These are phyloP conservation scores for Agrocybe chaxingu DNA, from an alignment of 768 basidiomycete genomes.

Conservation along the genomic window DNA sequence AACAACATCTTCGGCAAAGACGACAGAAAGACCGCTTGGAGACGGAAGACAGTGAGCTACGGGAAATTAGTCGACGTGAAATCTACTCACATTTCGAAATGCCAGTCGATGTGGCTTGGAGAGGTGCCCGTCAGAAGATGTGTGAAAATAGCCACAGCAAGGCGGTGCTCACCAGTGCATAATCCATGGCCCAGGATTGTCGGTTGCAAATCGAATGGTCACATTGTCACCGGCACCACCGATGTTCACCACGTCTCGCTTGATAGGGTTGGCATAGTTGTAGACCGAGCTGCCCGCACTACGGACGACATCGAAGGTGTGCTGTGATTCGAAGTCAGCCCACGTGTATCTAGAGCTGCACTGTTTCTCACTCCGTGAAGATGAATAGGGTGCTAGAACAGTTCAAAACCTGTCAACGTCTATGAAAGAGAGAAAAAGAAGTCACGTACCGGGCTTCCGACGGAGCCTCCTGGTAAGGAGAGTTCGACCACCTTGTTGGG, in stretches of 20 bases:
- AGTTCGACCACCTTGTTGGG: constrained; percentile 46
- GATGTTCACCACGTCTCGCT: constrained; percentile 34
- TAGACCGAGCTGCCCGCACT: constrained; percentile 33
- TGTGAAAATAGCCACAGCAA: background rate
- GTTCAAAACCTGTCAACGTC: background rate
- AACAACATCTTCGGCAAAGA: constrained; percentile 31
- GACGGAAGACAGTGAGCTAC: background rate
- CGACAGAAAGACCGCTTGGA: constrained; percentile 27
- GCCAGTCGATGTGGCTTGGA: constrained; percentile 44
- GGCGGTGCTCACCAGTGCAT: constrained; percentile 24
- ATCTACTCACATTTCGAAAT: constrained; percentile 33
- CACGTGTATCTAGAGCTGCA: background rate
- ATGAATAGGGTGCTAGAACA: constrained; percentile 38
- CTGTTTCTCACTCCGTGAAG: constrained; percentile 33
- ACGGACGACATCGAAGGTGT: constrained; percentile 36
- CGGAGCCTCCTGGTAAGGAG: constrained; percentile 36
- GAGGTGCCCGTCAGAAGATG: background rate
- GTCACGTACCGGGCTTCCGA: constrained; percentile 30
- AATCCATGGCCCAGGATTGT: constrained; percentile 61
- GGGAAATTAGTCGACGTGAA: background rate
- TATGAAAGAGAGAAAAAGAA: background rate
- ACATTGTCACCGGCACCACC: constrained; percentile 32
- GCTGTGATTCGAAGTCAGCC: constrained; percentile 15
- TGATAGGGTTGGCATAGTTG: constrained; percentile 48
- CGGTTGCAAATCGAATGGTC: constrained; percentile 55